A percentile compares a stretch with the other conserved stretches of the same genome.
These are phyloP conservation scores for Adansonia gregorii DNA, from an alignment of 441 rosid species.

Conservation along the genomic window DNA sequence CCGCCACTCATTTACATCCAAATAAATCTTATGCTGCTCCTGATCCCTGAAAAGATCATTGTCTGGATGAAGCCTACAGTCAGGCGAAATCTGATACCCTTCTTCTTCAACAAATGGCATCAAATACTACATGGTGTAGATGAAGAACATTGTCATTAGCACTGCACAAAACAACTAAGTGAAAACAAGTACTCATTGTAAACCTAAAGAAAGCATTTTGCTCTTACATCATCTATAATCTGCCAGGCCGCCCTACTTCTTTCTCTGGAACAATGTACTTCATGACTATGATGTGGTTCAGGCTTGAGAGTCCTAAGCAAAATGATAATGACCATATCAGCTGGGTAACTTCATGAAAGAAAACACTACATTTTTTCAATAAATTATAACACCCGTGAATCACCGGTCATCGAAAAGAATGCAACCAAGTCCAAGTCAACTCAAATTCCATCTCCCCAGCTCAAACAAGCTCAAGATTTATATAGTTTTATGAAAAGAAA, in stretches of 20 bases:
- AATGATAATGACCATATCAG: constrained; percentile 19
- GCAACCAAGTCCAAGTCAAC: not conserved
- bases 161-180: constrained; percentile 8
- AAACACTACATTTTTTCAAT: not conserved
- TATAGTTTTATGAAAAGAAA: not conserved
- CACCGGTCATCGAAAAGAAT: constrained; percentile 13
- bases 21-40: constrained; percentile 81
- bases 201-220: not conserved
- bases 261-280: constrained; percentile 88
- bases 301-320: constrained; percentile 49
- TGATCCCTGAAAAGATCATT: constrained; percentile 89
- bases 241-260: constrained; percentile 90
- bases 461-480: not conserved
- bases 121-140: constrained; percentile 61
- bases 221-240: constrained; percentile 71
- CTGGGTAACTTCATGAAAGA: not conserved
- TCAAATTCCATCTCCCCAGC: not conserved
- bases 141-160: constrained; percentile 14
- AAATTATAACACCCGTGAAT: not conserved
- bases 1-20: constrained; percentile 80
- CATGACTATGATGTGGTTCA: constrained; percentile 47
- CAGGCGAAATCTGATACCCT: constrained; percentile 54
- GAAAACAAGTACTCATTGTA: not conserved
- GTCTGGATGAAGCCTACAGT: constrained; percentile 83
- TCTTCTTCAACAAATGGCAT: constrained; percentile 89